Base-by-base conservation (phyloP, 108 stramenopile species). In the Nitzschia inconspicua region DNA sequence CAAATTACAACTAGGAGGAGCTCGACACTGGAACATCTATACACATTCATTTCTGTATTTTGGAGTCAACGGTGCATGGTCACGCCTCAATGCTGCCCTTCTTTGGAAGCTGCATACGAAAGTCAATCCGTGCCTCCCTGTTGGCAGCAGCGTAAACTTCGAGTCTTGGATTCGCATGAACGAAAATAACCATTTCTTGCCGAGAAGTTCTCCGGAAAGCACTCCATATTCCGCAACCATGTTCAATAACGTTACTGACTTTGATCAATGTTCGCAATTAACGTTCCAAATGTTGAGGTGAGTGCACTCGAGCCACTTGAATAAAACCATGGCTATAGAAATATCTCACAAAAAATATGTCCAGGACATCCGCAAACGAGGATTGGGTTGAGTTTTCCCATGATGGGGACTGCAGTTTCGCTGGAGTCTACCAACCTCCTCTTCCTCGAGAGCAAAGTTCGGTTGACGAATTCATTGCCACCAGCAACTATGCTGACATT, bases 21-120 rank as follows among this genome's bases (percentile, higher is more conserved):
- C 84, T 22, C 68, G 79, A 49, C 89, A 93, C 51, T 91, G 91
- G 93, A 94, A 94, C 63, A 80, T 96, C 25, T 96, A 96, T 60
- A 84, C 85, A 20, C 91, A 94, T 72, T 84, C 82, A 18, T 94
- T 88, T 73, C 66, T 94, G 70, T 85, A 94, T 68, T 96, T 86
- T 63, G 95, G 95, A 19, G 63, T 85, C 50, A 83, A 88, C 41
- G 65, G 67, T 25, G 86, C 82, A n/a, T 75, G 69, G 58, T 50
- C 60, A 4, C 31, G 86, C 37, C 55, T 76, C 18, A 73, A 80
- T 54, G 83, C 78, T 2, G 58, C 66, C 16, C 66, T 88, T 3
- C 63, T 65, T 43, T 29, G 16, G 42, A 60, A 78, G 29, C 72
- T n/a, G n/a, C n/a, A 60, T 11, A 53, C 56, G 16, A 42, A 27